Base-by-base conservation (phyloP, 2,329 filamentous ascomycete genomes). In the Fusarium sp. region DNA sequence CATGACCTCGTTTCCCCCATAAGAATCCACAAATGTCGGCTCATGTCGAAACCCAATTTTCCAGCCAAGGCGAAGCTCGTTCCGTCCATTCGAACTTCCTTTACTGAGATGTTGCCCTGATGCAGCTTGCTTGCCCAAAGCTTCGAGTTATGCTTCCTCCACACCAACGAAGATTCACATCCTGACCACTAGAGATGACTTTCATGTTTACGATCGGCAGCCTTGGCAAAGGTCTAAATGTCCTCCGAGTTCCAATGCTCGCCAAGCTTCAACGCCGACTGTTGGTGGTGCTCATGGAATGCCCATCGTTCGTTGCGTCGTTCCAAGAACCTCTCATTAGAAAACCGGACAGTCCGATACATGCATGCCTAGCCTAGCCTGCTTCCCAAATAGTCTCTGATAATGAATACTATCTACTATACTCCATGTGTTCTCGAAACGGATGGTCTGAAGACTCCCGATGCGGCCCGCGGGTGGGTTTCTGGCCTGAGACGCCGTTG, bases 401-500 rank as follows among this genome's bases (percentile, higher is more conserved):
- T 42, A 50, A 36, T 10, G 13, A 3, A 41, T 48, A 38, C 36
- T 17, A 20, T 60, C 28, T 35, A 10, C 36, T 38, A 54, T 22
- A 15, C 14, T 28, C 17, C n/a, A 53, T 36, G 20, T 28, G n/a
- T 41, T 38, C 30, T 39, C 30, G 18, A 63, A 38, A 28, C 50
- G 32, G 18, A 28, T 54, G 32, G 24, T 8, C 24, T 41, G 61
- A 32, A 45, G 36, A 63, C 42, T 45, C 48, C 56, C 22, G 36
- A 55, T 69, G 48, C 50, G 39, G 44, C 50, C 32, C 41, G 45
- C 10, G 17, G 54, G 32, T 24, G 38, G 32, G 18, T 32, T 42
- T 38, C 20, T 44, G 3, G 26, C 17, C 15, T 30, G 51, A 63
- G 57, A 68, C 67, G 47, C 32, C 53, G 54, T 74, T 71, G 66